Percentiles rank a stretch among this genome's conserved stretches.
phyloP scores from a whole-genome alignment of 176 grass and related monocot genomes.

The Rhipidocladum racemiflorum region DNA sequence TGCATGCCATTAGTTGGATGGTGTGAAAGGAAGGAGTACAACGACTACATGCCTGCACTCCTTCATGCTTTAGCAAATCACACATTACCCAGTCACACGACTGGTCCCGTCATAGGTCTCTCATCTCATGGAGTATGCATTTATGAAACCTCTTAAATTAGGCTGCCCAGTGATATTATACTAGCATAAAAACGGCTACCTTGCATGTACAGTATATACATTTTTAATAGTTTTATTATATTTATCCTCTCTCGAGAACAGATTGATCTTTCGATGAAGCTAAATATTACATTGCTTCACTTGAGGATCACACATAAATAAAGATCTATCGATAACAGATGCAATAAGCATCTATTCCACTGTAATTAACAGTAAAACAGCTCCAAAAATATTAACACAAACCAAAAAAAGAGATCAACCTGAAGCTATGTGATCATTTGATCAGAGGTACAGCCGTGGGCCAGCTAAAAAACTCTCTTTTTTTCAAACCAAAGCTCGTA shows the following conservation, averaged over 20 bases:
- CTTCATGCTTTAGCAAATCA: neutral
- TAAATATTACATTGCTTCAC: neutral
- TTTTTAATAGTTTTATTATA: neutral
- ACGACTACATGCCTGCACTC: neutral
- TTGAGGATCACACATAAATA: neutral
- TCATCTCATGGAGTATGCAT: conserved; percentile 35
- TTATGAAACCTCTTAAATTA: conserved; percentile 33
- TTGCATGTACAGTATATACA: neutral
- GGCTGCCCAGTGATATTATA: neutral
- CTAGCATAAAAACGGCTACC: conserved; percentile 5
- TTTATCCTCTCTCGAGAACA: neutral
- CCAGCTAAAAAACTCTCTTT: neutral
- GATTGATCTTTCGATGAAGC: neutral
- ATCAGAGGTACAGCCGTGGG: neutral
- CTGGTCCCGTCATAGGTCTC: conserved; percentile 26
- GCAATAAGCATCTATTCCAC: neutral
- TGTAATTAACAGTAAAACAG: neutral
- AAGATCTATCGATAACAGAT: neutral
- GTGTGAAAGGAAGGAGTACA: neutral
- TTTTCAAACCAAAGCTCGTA: neutral
- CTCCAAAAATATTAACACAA: neutral
- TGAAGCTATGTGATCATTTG: neutral
- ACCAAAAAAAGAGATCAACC: neutral
- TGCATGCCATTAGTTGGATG: neutral
- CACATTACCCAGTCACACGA: neutral